phyloP scores from a whole-genome alignment of 805 yeast genomes.

The Candida nanaspora region DNA sequence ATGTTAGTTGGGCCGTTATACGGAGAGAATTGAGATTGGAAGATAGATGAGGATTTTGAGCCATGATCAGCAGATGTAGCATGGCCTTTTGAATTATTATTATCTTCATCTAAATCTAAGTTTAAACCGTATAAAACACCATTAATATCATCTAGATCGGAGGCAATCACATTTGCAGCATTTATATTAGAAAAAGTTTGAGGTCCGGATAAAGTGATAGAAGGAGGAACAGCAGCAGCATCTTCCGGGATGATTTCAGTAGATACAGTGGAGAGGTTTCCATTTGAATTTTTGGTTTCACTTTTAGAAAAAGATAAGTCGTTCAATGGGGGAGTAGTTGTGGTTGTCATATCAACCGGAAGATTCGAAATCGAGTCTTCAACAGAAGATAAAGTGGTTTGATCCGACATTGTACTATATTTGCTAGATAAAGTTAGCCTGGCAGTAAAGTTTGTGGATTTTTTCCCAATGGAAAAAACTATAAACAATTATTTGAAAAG shows the following conservation, averaged over 20 bases:
- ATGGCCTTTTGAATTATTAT: constrained; percentile 1
- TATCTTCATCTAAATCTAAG: constrained; percentile 26
- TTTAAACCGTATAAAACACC: constrained; percentile 41
- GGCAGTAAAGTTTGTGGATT: not conserved
- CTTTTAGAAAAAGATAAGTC: constrained; percentile 14
- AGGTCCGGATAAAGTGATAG: not conserved
- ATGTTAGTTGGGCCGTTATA: not conserved
- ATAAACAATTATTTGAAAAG: not conserved
- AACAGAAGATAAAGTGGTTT: constrained; percentile 25
- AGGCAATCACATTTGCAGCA: constrained; percentile 1
- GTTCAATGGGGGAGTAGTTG: constrained; percentile 26
- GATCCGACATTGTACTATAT: constrained; percentile 28
- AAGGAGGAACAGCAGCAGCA: constrained; percentile 2
- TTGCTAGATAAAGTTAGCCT: not conserved
- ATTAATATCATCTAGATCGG: constrained; percentile 33
- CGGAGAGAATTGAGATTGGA: constrained; percentile 20
- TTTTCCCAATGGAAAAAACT: not conserved
- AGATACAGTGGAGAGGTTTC: constrained; percentile 1
- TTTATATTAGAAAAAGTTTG: too few species aligned
- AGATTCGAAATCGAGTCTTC: constrained; percentile 19
- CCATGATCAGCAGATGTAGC: constrained; percentile 5
- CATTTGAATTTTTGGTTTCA: not conserved
- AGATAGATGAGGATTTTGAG: constrained; percentile 11
- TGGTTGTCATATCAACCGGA: constrained; percentile 17
- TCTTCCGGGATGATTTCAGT: constrained; percentile 2